A percentile compares a stretch with the other conserved stretches of the same genome.
These are phyloP conservation scores for Xylaria polymorpha DNA, from an alignment of 2,329 filamentous ascomycete genomes.

Conservation along the genomic window DNA sequence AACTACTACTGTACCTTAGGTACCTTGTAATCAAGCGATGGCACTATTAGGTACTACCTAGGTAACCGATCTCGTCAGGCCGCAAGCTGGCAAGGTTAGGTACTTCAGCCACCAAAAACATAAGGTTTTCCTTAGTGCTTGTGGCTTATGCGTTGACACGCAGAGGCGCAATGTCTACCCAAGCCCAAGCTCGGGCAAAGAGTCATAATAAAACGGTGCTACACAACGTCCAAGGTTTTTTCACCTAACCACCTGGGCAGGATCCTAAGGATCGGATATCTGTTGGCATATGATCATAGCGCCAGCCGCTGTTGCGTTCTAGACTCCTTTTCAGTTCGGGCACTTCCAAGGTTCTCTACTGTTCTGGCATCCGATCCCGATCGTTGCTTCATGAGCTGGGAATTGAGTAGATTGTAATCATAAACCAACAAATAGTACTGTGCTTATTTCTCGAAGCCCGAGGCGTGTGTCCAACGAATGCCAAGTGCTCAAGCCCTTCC, in stretches of 20 bases:
- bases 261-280: not conserved
- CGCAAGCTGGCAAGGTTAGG: no score
- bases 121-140: not conserved
- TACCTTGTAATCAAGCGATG: not conserved
- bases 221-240: not conserved
- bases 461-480: not conserved
- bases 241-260: not conserved
- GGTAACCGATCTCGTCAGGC: no score
- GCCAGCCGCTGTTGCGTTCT: not conserved
- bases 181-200: not conserved
- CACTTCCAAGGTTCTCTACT: not conserved
- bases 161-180: not conserved
- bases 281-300: not conserved
- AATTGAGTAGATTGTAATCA: not conserved
- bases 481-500: not conserved
- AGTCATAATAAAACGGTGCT: slow-evolving; percentile 1
- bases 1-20: no score
- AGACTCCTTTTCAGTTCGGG: not conserved
- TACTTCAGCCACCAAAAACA: not conserved
- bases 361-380: not conserved
- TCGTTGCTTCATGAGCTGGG: not conserved
- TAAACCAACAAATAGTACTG: no score
- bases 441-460: not conserved
- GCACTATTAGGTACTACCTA: not conserved
- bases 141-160: not conserved